phyloP scores from a whole-genome alignment of 805 yeast species.

The Suhomyces faveliae region DNA sequence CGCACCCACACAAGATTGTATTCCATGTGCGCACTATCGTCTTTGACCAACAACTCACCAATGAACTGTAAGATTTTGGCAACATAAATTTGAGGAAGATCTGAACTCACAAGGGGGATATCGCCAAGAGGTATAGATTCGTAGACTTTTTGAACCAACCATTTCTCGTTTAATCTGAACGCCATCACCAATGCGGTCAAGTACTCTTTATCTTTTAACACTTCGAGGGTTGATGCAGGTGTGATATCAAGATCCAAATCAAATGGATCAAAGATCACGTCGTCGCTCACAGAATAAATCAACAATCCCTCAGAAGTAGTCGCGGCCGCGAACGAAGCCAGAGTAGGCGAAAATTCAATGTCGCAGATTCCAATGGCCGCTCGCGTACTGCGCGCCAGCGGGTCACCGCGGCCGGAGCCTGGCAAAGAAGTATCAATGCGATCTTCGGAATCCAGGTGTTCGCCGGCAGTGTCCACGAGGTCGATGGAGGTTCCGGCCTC shows the following conservation, averaged over 20 bases:
- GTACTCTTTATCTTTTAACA: slow-evolving; percentile 59
- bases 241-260: slow-evolving; percentile 93
- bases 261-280: slow-evolving; percentile 84
- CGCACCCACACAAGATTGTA: slow-evolving; percentile 82
- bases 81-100: slow-evolving; percentile 75
- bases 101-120: slow-evolving; percentile 62
- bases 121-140: slow-evolving; percentile 73
- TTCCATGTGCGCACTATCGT: slow-evolving; percentile 78
- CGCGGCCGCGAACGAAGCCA: slow-evolving; percentile 88
- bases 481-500: slow-evolving; percentile 80
- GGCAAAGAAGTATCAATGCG: slow-evolving; percentile 75
- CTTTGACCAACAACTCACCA: slow-evolving; percentile 54
- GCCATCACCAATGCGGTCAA: slow-evolving; percentile 87
- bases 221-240: slow-evolving; percentile 67
- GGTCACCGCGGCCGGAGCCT: slow-evolving; percentile 78
- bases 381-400: slow-evolving; percentile 68
- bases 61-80: slow-evolving; percentile 65
- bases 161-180: slow-evolving; percentile 82
- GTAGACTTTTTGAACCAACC: slow-evolving; percentile 68
- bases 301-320: slow-evolving; percentile 93
- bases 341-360: slow-evolving; percentile 84
- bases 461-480: slow-evolving; percentile 81
- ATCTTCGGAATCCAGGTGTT: slow-evolving; percentile 80
- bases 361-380: slow-evolving; percentile 83
- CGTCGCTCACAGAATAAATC: slow-evolving; percentile 75